A percentile compares a stretch with the other conserved stretches of the same genome.
These are phyloP conservation scores for Fraxinus americana DNA, from an alignment of 257 asterid species.

Conservation along the genomic window DNA sequence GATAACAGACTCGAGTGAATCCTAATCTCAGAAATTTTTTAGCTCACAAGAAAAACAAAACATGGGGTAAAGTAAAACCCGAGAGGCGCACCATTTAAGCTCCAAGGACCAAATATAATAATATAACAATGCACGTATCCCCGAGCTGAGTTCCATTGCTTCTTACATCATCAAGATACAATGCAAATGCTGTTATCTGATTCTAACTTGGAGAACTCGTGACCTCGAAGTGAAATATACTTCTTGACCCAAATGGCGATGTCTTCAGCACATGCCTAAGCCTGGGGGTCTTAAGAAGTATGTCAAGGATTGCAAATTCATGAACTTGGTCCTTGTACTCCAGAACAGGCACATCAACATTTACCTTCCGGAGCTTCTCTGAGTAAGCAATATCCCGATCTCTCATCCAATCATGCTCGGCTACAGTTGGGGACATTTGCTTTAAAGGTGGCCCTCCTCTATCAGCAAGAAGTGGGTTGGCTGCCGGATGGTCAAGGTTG, in stretches of 20 bases:
- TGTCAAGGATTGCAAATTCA: slow-evolving; percentile 49
- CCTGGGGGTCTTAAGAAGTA: slow-evolving; percentile 52
- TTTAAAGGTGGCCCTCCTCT: slow-evolving; percentile 44
- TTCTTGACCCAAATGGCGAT: slow-evolving; percentile 60
- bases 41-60: neutral
- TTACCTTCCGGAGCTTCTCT: slow-evolving; percentile 53
- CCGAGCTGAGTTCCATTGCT: too few species aligned
- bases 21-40: neutral
- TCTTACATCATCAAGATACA: neutral
- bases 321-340: slow-evolving; percentile 58
- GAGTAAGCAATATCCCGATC: slow-evolving; percentile 57
- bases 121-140: neutral
- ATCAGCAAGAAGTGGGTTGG: slow-evolving; percentile 45
- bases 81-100: neutral
- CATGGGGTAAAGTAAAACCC: neutral
- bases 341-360: slow-evolving; percentile 50
- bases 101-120: neutral
- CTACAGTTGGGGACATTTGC: slow-evolving; percentile 47
- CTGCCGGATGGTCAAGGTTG: slow-evolving; percentile 49
- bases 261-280: slow-evolving; percentile 57
- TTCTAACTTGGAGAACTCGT: slow-evolving; percentile 41
- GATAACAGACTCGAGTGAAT: neutral
- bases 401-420: slow-evolving; percentile 53
- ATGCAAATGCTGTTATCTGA: neutral
- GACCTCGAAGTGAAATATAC: slow-evolving; percentile 54